These are phyloP conservation scores for Oligophagozyma castellii DNA, from an alignment of 1,139 yeast genomes.

Conservation along the genomic window DNA sequence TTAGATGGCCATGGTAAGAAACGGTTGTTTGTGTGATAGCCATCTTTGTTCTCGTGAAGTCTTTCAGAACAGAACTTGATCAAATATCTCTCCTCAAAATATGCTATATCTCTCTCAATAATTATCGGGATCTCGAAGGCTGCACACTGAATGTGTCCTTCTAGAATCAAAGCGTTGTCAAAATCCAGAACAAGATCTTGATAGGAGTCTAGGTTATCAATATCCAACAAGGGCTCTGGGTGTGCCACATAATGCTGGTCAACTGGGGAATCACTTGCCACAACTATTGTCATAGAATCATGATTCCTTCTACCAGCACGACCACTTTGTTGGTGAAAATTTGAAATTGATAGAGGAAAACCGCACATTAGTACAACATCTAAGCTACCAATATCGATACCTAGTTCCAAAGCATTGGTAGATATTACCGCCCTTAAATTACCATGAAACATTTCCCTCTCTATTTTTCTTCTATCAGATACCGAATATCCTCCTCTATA, in stretches of 20 bases:
- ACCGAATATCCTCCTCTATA: conserved; percentile 93
- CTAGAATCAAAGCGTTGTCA: conserved; percentile 44
- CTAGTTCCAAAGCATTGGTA: conserved; percentile 88
- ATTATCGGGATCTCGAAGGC: conserved; percentile 69
- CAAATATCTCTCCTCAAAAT: conserved; percentile 35
- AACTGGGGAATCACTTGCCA: conserved; percentile 74
- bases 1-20: conserved; percentile 74
- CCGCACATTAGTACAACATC: conserved; percentile 91
- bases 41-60: conserved; percentile 35
- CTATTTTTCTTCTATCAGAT: conserved; percentile 73
- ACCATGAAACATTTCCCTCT: conserved; percentile 80
- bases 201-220: conserved; percentile 27
- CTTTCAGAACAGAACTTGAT: conserved; percentile 31
- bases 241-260: conserved; percentile 73
- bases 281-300: conserved; percentile 66
- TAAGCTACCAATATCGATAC: conserved; percentile 84
- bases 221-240: conserved; percentile 46
- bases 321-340: conserved; percentile 90
- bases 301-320: conserved; percentile 79
- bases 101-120: conserved; percentile 37
- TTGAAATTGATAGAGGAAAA: conserved; percentile 75
- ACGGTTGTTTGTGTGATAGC: conserved; percentile 46
- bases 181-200: conserved; percentile 41
- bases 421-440: conserved; percentile 76
- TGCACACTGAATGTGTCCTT: conserved; percentile 87